Base-by-base conservation (phyloP, 768 basidiomycete species). In the Ramaria sp. region DNA sequence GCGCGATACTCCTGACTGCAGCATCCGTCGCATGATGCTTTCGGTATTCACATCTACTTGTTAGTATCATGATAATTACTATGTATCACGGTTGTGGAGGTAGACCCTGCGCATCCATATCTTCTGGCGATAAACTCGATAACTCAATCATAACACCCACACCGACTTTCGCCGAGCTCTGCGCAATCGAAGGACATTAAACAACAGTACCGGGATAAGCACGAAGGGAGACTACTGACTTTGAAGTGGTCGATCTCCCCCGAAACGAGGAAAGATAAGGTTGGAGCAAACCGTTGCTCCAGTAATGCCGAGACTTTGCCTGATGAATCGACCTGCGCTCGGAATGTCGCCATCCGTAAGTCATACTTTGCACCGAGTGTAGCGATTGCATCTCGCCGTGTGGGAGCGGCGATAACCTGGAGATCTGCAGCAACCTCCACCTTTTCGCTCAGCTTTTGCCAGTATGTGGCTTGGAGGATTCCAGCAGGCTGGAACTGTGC, bases 181-280 rank as follows among this genome's bases (percentile, higher is more conserved):
- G 62, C 27, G 27, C 27, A 58, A 38, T 53, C 9, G 47, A 34
- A 41, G 10, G 55, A 38, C 33, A 51, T 27, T 42, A 38, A 15
- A 51, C 6, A 59, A 37, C 20, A 53, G 50, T 59, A 4, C 34
- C 34, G 30, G 46, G 5, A 45, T 31, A 19, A 30, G 54, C 52
- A 24, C 53, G 30, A 58, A 13, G 58, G 4, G 46, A 62, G 7
- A 57, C 22, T 58, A 62, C 72, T 60, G 64, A 91, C 93, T 84
- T 94, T 98, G 77, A 91, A 87, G 79, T 99, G 96, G 70, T 99
- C 96, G 63, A 99, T 92, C 77, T 99, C 96, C 10, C 96, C 96
- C 17, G 91, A 81, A 47, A 99, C 83, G 64, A 94, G 70, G 78
- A 99, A 96, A 13, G 91, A 83, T 67, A 99, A 97, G 9, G 90